Evolutionary conservation across 176 grass and related monocot genomes (phyloP).

Genomic region (Carex littledalei): DNA sequence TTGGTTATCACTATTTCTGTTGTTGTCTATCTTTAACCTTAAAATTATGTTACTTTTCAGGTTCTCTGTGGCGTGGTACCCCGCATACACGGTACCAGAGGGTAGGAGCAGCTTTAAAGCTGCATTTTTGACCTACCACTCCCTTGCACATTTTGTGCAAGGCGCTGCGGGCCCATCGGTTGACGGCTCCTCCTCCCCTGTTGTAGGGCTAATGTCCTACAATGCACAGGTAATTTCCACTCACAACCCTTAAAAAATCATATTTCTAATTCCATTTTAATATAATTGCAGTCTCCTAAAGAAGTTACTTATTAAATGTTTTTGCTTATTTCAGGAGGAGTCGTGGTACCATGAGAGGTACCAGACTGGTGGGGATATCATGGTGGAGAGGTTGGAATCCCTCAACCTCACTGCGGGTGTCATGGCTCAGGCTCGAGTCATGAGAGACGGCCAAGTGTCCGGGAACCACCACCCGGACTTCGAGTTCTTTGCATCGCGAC

Average conservation of each 20-base stretch:
- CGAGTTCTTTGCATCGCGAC: conserved; percentile 63
- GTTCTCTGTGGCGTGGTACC: conserved; percentile 96
- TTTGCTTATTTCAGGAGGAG: conserved; percentile 45
- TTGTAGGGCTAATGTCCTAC: conserved; percentile 65
- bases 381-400: conserved; percentile 43
- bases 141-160: conserved; percentile 53
- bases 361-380: background rate
- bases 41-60: conserved; percentile 35
- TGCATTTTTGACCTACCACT: conserved; percentile 92
- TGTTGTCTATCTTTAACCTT: conserved; percentile 20
- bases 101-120: conserved; percentile 57
- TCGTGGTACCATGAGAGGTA: conserved; percentile 50
- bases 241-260: background rate
- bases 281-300: background rate
- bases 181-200: conserved; percentile 30
- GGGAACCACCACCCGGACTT: conserved; percentile 60
- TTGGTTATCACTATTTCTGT: background rate
- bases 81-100: conserved; percentile 80
- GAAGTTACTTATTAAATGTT: background rate
- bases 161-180: background rate
- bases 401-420: conserved; percentile 37
- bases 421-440: conserved; percentile 49
- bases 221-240: conserved; percentile 59
- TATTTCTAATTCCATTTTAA: background rate
- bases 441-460: conserved; percentile 11